Percentiles rank a stretch among this genome's conserved stretches.
These are phyloP conservation scores for Medicago lupulina DNA, from an alignment of 306 rosid genomes.

Conservation along the genomic window DNA sequence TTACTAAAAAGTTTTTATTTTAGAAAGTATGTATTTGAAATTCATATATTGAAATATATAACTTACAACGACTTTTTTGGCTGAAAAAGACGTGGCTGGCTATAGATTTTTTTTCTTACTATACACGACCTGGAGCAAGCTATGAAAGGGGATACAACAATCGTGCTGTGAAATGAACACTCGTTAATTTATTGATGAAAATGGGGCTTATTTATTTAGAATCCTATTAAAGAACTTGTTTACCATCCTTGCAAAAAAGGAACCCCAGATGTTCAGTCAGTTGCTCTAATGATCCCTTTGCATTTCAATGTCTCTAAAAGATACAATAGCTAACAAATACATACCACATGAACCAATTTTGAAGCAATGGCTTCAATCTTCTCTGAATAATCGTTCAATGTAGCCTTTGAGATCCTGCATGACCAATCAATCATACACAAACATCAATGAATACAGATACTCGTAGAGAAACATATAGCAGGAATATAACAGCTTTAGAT, in stretches of 20 bases:
- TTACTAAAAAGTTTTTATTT: constrained; percentile 7
- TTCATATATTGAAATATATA: constrained; percentile 14
- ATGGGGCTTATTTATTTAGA: too few relatives aligned
- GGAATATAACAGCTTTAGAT: constrained; percentile 27
- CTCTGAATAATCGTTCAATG: constrained; percentile 76
- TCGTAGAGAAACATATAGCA: constrained; percentile 33
- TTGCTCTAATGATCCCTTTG: constrained; percentile 12
- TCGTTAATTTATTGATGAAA: too few relatives aligned
- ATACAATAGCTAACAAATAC: constrained; percentile 39
- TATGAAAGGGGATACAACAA: constrained; percentile 13
- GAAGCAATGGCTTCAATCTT: constrained; percentile 87
- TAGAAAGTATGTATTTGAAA: neutral
- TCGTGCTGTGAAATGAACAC: neutral
- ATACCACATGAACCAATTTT: constrained; percentile 58
- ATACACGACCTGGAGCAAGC: neutral
- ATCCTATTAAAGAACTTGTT: neutral
- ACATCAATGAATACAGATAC: constrained; percentile 31
- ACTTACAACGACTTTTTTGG: neutral
- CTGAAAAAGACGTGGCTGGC: constrained; percentile 5
- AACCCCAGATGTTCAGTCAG: constrained; percentile 18
- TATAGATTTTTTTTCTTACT: neutral
- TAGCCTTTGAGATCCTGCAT: constrained; percentile 80
- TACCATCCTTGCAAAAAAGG: neutral
- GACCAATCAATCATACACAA: constrained; percentile 5
- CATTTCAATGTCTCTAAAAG: constrained; percentile 25